Conservation (phyloP, 495 filamentous ascomycete genomes). For the Venustampulla echinocandica region DNA sequence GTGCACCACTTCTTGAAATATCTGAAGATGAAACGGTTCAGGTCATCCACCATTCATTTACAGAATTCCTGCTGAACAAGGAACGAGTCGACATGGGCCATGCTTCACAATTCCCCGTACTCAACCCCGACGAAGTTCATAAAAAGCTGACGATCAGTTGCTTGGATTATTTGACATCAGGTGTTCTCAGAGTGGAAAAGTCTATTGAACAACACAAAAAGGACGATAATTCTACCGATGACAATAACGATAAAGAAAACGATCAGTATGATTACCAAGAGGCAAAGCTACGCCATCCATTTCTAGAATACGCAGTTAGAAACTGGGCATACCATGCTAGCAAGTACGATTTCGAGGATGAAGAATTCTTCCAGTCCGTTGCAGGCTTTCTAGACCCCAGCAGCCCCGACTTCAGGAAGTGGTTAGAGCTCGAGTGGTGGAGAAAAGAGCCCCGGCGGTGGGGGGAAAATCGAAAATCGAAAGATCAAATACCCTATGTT, state of each 20-base stretch:
- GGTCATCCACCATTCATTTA: slow-evolving; percentile 46
- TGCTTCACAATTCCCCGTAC: slow-evolving; percentile 8
- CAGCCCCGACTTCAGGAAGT: slow-evolving; percentile 2
- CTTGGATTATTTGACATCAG: slow-evolving; percentile 4
- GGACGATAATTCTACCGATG: neutral
- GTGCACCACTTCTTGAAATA: slow-evolving; percentile 44
- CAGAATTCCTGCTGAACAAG: slow-evolving; percentile 33
- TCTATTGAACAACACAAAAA: neutral
- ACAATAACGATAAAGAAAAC: neutral
- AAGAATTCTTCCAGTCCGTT: slow-evolving; percentile 1
- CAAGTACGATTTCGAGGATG: slow-evolving; percentile 6
- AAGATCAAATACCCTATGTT: too few relatives aligned
- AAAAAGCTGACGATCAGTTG: slow-evolving; percentile 1
- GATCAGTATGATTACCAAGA: slow-evolving; percentile 6
- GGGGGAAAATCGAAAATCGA: too few relatives aligned
- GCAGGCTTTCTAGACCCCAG: slow-evolving; percentile 5
- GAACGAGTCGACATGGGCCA: neutral
- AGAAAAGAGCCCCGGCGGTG: neutral
- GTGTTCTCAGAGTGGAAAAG: neutral
- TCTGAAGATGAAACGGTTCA: slow-evolving; percentile 39
- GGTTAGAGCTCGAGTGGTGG: slow-evolving; percentile 9
- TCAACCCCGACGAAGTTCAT: slow-evolving; percentile 4
- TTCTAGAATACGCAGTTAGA: slow-evolving; percentile 26
- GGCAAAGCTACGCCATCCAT: slow-evolving; percentile 15
- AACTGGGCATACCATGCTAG: slow-evolving; percentile 24